Evolutionary conservation across 1,284 basidiomycete species (phyloP).

Genomic region (Papiliotrema nemorosa): DNA sequence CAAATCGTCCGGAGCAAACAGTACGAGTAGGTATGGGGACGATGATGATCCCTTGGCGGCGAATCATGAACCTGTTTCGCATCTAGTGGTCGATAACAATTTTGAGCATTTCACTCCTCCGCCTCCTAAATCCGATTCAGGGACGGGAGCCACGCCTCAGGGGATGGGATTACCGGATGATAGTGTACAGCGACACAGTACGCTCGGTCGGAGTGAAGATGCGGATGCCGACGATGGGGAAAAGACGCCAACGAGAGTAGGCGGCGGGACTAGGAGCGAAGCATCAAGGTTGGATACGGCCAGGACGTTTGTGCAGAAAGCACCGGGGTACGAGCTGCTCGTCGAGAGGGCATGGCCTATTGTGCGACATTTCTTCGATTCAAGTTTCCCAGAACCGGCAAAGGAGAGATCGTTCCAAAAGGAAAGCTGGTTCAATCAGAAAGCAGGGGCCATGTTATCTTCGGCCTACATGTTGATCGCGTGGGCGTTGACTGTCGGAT

Average conservation of each 20-base stretch:
- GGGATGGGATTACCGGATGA: no score
- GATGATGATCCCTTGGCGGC: slow-evolving; percentile 23
- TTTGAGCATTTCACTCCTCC: slow-evolving; percentile 37
- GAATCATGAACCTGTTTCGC: slow-evolving; percentile 23
- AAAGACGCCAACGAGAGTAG: no score
- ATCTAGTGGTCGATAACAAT: slow-evolving; percentile 41
- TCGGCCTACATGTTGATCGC: slow-evolving; percentile 38
- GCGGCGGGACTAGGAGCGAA: slow-evolving; percentile 9
- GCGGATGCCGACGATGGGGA: slow-evolving; percentile 11
- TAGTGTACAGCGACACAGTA: no score
- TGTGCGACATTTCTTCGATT: slow-evolving; percentile 40
- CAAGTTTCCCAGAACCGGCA: slow-evolving; percentile 36
- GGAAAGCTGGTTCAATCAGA: slow-evolving; percentile 43
- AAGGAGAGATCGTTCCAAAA: slow-evolving; percentile 44
- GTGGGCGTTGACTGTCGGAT: slow-evolving; percentile 33
- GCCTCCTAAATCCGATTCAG: slow-evolving; percentile 33
- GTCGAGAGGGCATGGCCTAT: slow-evolving; percentile 34
- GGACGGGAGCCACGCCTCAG: slow-evolving; percentile 7
- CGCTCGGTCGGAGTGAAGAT: background rate
- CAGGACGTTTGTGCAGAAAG: slow-evolving; percentile 19
- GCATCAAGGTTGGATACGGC: slow-evolving; percentile 8
- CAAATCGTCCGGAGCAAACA: slow-evolving; percentile 3
- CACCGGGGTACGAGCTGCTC: slow-evolving; percentile 24
- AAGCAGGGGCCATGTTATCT: slow-evolving; percentile 32
- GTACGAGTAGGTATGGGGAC: slow-evolving; percentile 28